Conservation (phyloP, 495 filamentous ascomycete species). For the Tuber calosporum region DNA sequence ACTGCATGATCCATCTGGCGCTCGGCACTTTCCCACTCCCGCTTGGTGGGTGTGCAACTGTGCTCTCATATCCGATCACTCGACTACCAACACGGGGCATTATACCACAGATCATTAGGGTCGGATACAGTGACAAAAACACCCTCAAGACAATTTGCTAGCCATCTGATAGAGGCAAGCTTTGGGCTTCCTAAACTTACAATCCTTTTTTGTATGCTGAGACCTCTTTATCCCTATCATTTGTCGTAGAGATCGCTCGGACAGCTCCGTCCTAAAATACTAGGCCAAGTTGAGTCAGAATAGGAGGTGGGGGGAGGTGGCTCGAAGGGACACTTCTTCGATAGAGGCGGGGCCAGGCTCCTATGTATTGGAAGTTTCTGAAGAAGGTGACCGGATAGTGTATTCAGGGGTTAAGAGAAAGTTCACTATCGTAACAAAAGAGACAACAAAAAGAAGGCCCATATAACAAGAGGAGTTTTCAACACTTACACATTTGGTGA, state of each 20-base stretch:
- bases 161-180: not conserved
- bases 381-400: too few relatives aligned
- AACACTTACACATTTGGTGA: too few relatives aligned
- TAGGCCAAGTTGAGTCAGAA: not conserved
- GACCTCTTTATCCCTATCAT: not conserved
- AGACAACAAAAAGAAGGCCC: too few relatives aligned
- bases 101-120: not conserved
- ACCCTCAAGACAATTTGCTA: not conserved
- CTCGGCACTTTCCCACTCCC: not conserved
- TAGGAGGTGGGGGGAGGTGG: not conserved
- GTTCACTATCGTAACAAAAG: too few relatives aligned
- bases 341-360: not conserved
- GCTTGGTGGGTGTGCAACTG: not conserved
- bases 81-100: not conserved
- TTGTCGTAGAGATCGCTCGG: not conserved
- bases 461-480: too few relatives aligned
- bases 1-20: not conserved
- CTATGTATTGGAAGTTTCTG: too few relatives aligned
- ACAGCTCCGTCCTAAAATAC: not conserved
- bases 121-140: not conserved
- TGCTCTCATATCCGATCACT: not conserved
- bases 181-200: not conserved
- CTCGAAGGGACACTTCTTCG: not conserved
- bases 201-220: not conserved
- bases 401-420: too few relatives aligned